These are phyloP conservation scores for Microstegium vimineum DNA, from an alignment of 176 grass and related monocot genomes.

Conservation along the genomic window DNA sequence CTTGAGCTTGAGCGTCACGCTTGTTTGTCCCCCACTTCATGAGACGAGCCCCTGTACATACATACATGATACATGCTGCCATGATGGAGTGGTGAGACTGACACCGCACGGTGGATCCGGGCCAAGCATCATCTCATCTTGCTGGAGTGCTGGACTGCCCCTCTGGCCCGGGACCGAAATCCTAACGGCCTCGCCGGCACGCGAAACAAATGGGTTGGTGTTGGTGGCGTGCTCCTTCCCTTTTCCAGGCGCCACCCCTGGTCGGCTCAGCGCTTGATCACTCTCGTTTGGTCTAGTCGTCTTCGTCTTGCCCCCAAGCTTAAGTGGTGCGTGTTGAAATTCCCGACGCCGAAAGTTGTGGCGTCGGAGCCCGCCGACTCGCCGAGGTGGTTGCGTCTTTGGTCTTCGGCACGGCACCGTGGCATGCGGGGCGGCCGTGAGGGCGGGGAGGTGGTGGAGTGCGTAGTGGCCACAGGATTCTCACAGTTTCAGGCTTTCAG, in stretches of 20 bases:
- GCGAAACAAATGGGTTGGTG: background rate
- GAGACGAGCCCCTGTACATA: background rate
- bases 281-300: background rate
- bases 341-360: background rate
- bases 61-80: background rate
- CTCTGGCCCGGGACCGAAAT: background rate
- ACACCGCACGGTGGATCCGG: background rate
- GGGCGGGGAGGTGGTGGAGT: background rate
- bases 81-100: background rate
- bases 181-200: background rate
- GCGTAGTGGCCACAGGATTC: background rate
- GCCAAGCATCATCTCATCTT: background rate
- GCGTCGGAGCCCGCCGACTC: background rate
- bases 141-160: too few relatives aligned
- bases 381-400: background rate
- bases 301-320: too few relatives aligned
- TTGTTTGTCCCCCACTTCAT: slow-evolving; percentile 11
- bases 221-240: background rate
- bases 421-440: background rate
- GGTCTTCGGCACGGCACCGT: background rate
- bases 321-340: slow-evolving; percentile 6
- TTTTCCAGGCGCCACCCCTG: background rate
- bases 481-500: background rate
- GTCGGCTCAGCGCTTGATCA: background rate
- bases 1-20: background rate